Conservation (phyloP, 148 eudicot genomes). For the Pouteria glomerata region DNA sequence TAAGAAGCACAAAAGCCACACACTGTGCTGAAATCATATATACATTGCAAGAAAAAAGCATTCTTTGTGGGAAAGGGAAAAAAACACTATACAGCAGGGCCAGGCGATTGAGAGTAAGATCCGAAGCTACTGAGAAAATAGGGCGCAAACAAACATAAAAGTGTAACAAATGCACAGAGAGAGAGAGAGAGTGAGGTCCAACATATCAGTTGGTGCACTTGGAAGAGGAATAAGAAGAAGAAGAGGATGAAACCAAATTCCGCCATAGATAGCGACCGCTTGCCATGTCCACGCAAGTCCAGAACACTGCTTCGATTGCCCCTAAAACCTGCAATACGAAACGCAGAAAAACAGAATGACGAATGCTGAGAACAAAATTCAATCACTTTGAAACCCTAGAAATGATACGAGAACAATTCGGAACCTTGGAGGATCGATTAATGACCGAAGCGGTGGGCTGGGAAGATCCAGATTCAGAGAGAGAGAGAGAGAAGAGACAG, state of each 20-base stretch:
- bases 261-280: slow-evolving; percentile 68
- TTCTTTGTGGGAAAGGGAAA: neutral
- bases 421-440: slow-evolving; percentile 28
- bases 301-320: too few species aligned
- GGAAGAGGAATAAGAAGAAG: slow-evolving; percentile 7
- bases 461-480: slow-evolving; percentile 23
- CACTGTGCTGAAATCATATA: neutral
- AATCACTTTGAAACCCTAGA: too few species aligned
- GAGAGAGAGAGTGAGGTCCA: neutral
- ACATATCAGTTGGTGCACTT: slow-evolving; percentile 8
- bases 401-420: neutral
- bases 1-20: too few species aligned
- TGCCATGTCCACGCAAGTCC: too few species aligned
- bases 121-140: neutral
- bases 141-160: neutral
- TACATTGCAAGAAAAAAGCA: too few species aligned
- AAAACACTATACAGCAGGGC: neutral
- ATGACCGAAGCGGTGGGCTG: neutral
- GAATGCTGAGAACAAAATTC: neutral
- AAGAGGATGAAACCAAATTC: slow-evolving; percentile 35
- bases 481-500: neutral
- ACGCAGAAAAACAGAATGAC: neutral
- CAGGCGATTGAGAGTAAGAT: neutral
- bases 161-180: too few species aligned
- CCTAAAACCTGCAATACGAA: slow-evolving; percentile 20